These are phyloP conservation scores for Cyclotella atomus DNA, from an alignment of 108 stramenopile species.

Conservation along the genomic window DNA sequence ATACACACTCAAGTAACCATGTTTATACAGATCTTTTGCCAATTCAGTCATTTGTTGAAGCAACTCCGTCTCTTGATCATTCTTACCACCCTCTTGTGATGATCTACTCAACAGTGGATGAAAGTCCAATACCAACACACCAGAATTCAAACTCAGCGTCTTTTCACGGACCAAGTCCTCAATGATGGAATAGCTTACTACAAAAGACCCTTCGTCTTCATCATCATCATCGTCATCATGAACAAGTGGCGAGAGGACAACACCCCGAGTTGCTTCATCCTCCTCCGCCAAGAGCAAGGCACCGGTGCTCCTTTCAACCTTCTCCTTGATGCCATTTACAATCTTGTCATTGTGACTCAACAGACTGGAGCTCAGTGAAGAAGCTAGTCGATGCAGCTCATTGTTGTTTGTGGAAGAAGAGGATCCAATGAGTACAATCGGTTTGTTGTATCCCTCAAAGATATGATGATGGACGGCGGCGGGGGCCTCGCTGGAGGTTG, in stretches of 20 bases:
- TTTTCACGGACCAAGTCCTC: slow-evolving; percentile 29
- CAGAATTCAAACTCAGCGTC: slow-evolving; percentile 39
- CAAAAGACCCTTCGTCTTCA: slow-evolving; percentile 46
- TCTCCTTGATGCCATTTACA: slow-evolving; percentile 23
- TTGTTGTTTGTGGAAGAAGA: slow-evolving; percentile 55
- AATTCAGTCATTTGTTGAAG: slow-evolving; percentile 35
- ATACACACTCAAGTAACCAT: slow-evolving; percentile 64
- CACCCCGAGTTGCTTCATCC: slow-evolving; percentile 32
- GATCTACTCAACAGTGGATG: slow-evolving; percentile 27
- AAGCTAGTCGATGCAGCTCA: slow-evolving; percentile 74
- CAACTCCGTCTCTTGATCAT: slow-evolving; percentile 41
- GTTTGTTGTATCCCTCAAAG: slow-evolving; percentile 71
- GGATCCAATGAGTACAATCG: slow-evolving; percentile 82
- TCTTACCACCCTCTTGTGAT: slow-evolving; percentile 19
- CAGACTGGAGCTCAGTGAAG: slow-evolving; percentile 50
- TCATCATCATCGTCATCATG: too few species aligned
- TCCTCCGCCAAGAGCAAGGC: slow-evolving; percentile 26
- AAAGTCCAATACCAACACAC: slow-evolving; percentile 76
- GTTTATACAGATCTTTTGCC: slow-evolving; percentile 61
- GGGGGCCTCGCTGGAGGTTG: neutral
- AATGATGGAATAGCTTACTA: slow-evolving; percentile 34
- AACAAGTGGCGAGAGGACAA: slow-evolving; percentile 44
- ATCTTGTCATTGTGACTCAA: slow-evolving; percentile 14
- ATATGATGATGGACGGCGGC: neutral
- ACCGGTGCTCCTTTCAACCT: slow-evolving; percentile 44